Evolutionary conservation across 768 basidiomycete species (phyloP), one percentile per base, ranked within the genome.

Genomic region (Suillus luteus): DNA sequence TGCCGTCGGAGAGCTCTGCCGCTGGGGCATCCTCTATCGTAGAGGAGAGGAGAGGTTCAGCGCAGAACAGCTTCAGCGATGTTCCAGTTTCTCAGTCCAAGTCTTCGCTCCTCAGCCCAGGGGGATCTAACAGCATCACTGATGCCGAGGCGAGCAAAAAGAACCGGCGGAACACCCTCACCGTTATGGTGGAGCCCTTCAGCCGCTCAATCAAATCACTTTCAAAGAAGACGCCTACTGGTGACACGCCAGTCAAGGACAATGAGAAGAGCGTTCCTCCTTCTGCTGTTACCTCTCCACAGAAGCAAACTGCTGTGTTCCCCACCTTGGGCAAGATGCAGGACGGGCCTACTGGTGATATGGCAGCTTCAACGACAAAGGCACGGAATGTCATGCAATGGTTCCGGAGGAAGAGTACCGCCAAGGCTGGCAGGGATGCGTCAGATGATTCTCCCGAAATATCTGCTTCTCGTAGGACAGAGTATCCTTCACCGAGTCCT

Each of bases 381-480:
- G 95, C 96, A 5, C 88, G 88, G 75, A 94, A 91, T 72, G 97
- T 99, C 60, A 99, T 99, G 96, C 90, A 95, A 68, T 99, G 97
- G 97, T 99, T 99, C 85, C 83, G 91, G 75, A 85, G 83, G 62
- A 85, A 84, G 77, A 89, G 87, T 71, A 89, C 86, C 3, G 74
- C 57, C 60, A 76, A 73, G 70, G 73, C 68, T 62, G 75, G 70
- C 46, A 68, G 63, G 58, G 77, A 71, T 31, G 70, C 64, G 35
- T 66, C 66, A 27, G 70, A 69, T 55, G 75, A 74, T 62, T 19
- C 37, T 1, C 43, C 70, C 2, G 68, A 64, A 17, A 27, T 65
- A 8, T 66, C 62, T 4, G 14, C 61, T 1, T 1, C 64, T 7
- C 75, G 68, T 0, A 72, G 72, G 48, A 66, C 70, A 22, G 67